phyloP scores from a whole-genome alignment of 495 filamentous ascomycete species.

The Aspergillus incahuasiensis region DNA sequence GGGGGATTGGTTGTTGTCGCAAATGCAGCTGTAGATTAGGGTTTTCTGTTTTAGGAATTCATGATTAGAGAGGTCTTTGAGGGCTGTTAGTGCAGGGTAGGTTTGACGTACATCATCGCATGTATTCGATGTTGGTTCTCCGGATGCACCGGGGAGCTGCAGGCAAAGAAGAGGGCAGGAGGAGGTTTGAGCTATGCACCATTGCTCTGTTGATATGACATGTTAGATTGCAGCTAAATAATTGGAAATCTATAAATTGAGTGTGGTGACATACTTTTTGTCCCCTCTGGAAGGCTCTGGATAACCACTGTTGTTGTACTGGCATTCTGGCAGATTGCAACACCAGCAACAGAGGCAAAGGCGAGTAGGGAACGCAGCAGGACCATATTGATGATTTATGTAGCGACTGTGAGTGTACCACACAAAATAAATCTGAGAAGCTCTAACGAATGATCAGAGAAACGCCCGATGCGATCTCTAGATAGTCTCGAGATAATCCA shows the following conservation, averaged over 20 bases:
- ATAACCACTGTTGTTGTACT: slow-evolving; percentile 56
- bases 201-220: slow-evolving; percentile 44
- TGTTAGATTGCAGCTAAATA: too few relatives aligned
- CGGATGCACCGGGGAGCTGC: slow-evolving; percentile 53
- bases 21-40: slow-evolving; percentile 69
- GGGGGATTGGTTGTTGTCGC: slow-evolving; percentile 64
- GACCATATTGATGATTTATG: slow-evolving; percentile 19
- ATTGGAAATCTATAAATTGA: slow-evolving; percentile 2
- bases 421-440: background rate
- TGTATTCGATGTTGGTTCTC: slow-evolving; percentile 51
- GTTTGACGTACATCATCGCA: slow-evolving; percentile 63
- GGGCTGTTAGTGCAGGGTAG: background rate
- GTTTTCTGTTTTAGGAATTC: slow-evolving; percentile 45
- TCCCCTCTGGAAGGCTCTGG: slow-evolving; percentile 45
- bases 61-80: background rate
- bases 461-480: background rate
- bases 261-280: slow-evolving; percentile 32
- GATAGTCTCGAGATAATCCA: too few relatives aligned
- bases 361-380: slow-evolving; percentile 26
- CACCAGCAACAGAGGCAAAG: slow-evolving; percentile 27
- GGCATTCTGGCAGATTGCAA: slow-evolving; percentile 37
- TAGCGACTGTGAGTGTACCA: slow-evolving; percentile 3
- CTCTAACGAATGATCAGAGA: background rate
- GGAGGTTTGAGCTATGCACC: slow-evolving; percentile 64
- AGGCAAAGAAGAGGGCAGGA: slow-evolving; percentile 76